Conservation (phyloP, 495 filamentous ascomycete species). For the Hypoxylon lienhwacheense region DNA sequence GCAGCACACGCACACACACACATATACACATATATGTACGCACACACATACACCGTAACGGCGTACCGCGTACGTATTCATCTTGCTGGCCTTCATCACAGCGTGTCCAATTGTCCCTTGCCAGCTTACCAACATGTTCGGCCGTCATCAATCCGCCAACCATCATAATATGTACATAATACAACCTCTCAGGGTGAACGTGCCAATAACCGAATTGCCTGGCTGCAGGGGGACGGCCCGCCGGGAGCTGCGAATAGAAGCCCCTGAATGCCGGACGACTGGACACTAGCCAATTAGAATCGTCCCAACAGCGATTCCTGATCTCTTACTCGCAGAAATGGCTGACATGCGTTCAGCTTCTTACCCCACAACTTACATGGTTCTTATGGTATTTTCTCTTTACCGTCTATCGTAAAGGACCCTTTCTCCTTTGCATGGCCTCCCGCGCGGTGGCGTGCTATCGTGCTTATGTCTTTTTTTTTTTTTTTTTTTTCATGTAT, state of each 20-base stretch:
- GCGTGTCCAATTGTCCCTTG: conserved; percentile 18
- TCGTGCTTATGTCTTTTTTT: conserved; percentile 17
- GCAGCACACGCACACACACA: neutral
- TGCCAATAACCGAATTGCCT: conserved; percentile 20
- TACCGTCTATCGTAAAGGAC: conserved; percentile 3
- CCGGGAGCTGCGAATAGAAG: conserved; percentile 30
- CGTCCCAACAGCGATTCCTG: conserved; percentile 23
- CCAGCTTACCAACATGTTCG: conserved; percentile 22
- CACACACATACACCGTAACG: neutral
- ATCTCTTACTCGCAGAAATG: conserved; percentile 30
- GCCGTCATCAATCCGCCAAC: conserved; percentile 17
- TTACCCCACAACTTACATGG: conserved; percentile 19
- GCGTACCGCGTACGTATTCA: neutral
- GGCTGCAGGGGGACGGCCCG: conserved; percentile 24
- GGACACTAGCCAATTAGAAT: conserved; percentile 25
- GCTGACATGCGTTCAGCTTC: conserved; percentile 30
- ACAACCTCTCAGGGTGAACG: too few species aligned
- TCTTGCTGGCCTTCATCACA: conserved; percentile 9
- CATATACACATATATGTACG: neutral
- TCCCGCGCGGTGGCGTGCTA: conserved; percentile 13
- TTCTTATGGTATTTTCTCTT: conserved; percentile 17
- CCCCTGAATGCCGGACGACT: conserved; percentile 20
- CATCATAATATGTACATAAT: too few species aligned
- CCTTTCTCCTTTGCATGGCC: conserved; percentile 19
- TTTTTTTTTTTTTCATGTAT: too few species aligned